Evolutionary conservation across 1,284 basidiomycete species (phyloP).

Genomic region (Malassezia dermatis): DNA sequence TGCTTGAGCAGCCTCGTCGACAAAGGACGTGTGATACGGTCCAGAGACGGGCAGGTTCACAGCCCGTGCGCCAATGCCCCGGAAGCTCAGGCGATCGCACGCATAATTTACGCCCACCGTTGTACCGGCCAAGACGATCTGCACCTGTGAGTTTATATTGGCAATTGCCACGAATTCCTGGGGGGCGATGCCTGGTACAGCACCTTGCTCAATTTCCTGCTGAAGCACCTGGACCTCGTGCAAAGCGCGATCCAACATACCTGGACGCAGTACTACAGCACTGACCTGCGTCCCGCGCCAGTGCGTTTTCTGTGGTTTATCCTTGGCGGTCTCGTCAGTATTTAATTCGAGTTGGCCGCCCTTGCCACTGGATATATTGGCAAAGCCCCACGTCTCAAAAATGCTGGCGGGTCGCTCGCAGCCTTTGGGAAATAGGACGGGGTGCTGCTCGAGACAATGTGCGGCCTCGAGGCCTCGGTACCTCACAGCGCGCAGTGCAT

Average conservation of each 20-base stretch:
- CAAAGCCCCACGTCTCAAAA: constrained; percentile 47
- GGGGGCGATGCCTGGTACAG: constrained; percentile 25
- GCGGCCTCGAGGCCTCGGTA: constrained; percentile 36
- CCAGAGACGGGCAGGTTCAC: constrained; percentile 45
- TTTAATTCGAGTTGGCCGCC: background rate
- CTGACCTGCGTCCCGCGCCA: constrained; percentile 44
- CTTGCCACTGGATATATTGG: constrained; percentile 38
- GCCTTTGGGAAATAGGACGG: constrained; percentile 37
- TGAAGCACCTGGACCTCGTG: constrained; percentile 25
- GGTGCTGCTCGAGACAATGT: constrained; percentile 27
- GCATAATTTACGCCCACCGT: constrained; percentile 40
- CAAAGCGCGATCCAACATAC: constrained; percentile 30
- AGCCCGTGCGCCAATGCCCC: constrained; percentile 38
- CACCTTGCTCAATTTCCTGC: constrained; percentile 29
- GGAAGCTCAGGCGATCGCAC: constrained; percentile 34
- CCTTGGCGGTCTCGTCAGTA: background rate
- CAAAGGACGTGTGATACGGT: constrained; percentile 40
- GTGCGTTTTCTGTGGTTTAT: constrained; percentile 6
- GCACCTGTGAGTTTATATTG: constrained; percentile 42
- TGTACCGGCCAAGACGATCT: constrained; percentile 41
- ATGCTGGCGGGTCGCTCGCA: constrained; percentile 36
- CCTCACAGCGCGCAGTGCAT: constrained; percentile 36
- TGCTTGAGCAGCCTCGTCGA: constrained; percentile 28
- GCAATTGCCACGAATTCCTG: constrained; percentile 45
- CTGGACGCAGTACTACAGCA: constrained; percentile 38